A percentile compares a stretch with the other conserved stretches of the same genome.
Conservation (phyloP, 1,284 basidiomycete species). For the Cutaneotrichosporon daszewskae region DNA sequence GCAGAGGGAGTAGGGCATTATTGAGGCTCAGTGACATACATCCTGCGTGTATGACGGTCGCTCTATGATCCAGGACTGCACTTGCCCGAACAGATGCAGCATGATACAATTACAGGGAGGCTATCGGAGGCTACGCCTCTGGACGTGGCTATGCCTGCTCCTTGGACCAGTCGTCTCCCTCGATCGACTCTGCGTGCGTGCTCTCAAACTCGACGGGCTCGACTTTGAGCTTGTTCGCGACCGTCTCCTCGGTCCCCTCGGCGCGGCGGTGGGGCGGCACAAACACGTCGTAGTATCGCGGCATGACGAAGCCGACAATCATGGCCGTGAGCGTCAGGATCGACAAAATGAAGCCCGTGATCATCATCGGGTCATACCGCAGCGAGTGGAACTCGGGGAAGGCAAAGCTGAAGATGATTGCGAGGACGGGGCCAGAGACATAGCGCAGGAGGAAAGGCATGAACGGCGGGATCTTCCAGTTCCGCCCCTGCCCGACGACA, state of each 20-base stretch:
- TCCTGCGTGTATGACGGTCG: too few species aligned
- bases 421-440: conserved; percentile 21
- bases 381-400: conserved; percentile 23
- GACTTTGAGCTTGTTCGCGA: conserved; percentile 14
- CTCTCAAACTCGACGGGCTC: conserved; percentile 6
- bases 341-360: conserved; percentile 21
- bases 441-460: conserved; percentile 22
- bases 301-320: conserved; percentile 18
- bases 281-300: conserved; percentile 18
- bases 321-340: conserved; percentile 14
- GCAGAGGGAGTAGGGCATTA: too few species aligned
- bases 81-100: too few species aligned
- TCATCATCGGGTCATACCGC: conserved; percentile 25
- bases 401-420: conserved; percentile 22
- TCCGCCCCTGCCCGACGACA: conserved; percentile 17
- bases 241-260: conserved; percentile 18
- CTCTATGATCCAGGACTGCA: too few species aligned
- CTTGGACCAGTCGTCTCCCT: too few species aligned
- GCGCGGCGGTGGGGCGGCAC: conserved; percentile 14
- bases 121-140: too few species aligned
- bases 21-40: too few species aligned
- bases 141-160: too few species aligned
- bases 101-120: too few species aligned
- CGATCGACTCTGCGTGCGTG: too few species aligned
- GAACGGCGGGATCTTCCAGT: conserved; percentile 25